These are phyloP conservation scores for Backusella liffmaniae DNA, from an alignment of 192 early-diverging fungal species.

Conservation along the genomic window DNA sequence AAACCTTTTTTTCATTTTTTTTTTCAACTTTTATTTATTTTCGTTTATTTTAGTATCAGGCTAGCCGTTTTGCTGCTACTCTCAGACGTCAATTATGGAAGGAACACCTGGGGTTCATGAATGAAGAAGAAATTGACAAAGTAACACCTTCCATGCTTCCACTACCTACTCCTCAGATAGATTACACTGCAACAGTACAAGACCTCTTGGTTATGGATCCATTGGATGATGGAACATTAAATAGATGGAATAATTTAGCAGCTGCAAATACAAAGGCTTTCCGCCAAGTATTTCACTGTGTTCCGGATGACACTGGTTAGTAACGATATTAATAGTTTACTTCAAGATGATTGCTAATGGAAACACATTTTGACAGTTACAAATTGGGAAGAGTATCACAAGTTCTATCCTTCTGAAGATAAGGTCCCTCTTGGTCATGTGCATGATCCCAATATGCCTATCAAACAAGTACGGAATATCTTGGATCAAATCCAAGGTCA, in stretches of 20 bases:
- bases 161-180: constrained; percentile 26
- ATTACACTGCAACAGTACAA: constrained; percentile 24
- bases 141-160: constrained; percentile 30
- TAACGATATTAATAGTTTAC: not conserved
- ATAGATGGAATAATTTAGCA: constrained; percentile 64
- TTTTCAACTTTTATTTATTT: not conserved
- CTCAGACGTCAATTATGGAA: constrained; percentile 74
- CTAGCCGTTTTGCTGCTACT: constrained; percentile 67
- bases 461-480: constrained; percentile 32
- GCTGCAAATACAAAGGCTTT: constrained; percentile 65
- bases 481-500: constrained; percentile 46
- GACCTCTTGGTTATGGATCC: constrained; percentile 65
- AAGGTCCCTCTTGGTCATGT: constrained; percentile 45
- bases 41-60: constrained; percentile 57
- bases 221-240: constrained; percentile 56
- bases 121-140: constrained; percentile 36
- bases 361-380: constrained; percentile 6
- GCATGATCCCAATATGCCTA: constrained; percentile 34
- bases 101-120: constrained; percentile 79
- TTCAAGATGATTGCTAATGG: too few species aligned
- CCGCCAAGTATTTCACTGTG: constrained; percentile 81
- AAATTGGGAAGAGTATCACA: constrained; percentile 46
- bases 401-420: constrained; percentile 41
- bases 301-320: constrained; percentile 71
- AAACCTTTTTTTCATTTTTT: not conserved